These are phyloP conservation scores for Metschnikowia lochheadii DNA, from an alignment of 805 yeast genomes.

Conservation along the genomic window DNA sequence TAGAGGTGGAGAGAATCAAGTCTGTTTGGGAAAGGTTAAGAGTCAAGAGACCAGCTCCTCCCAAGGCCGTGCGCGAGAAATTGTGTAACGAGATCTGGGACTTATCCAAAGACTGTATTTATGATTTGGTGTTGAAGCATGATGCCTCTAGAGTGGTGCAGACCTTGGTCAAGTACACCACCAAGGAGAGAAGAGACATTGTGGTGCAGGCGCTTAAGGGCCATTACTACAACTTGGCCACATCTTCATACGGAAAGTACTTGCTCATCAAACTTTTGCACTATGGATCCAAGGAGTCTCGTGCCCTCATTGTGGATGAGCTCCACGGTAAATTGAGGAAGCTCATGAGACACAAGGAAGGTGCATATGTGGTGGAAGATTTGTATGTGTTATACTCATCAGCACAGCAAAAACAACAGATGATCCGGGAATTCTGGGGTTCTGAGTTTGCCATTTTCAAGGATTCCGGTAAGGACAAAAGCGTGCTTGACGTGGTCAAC, in stretches of 20 bases:
- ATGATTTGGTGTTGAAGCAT: constrained; percentile 87
- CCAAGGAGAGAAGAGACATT: constrained; percentile 70
- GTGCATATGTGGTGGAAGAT: constrained; percentile 97
- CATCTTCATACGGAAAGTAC: constrained; percentile 92
- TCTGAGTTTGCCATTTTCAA: constrained; percentile 88
- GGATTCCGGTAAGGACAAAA: constrained; percentile 62
- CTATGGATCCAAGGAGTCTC: constrained; percentile 81
- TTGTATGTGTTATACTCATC: constrained; percentile 80
- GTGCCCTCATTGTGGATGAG: constrained; percentile 73
- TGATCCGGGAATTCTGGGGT: constrained; percentile 96
- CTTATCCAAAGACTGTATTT: constrained; percentile 67
- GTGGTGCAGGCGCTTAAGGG: constrained; percentile 71
- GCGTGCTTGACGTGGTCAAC: constrained; percentile 59
- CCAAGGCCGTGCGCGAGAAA: constrained; percentile 71
- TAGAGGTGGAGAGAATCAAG: constrained; percentile 79
- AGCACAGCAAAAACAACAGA: constrained; percentile 79
- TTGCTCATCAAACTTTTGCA: constrained; percentile 82
- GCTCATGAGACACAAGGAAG: constrained; percentile 94
- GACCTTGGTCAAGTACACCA: constrained; percentile 81
- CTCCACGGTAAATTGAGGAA: constrained; percentile 88
- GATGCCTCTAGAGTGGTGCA: constrained; percentile 96
- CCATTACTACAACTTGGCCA: constrained; percentile 74
- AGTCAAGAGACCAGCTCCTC: constrained; percentile 76
- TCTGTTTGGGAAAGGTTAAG: constrained; percentile 87
- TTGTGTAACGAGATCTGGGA: constrained; percentile 83